phyloP scores from a whole-genome alignment of 2,329 filamentous ascomycete genomes.

The Penicillium psychrosexuale region DNA sequence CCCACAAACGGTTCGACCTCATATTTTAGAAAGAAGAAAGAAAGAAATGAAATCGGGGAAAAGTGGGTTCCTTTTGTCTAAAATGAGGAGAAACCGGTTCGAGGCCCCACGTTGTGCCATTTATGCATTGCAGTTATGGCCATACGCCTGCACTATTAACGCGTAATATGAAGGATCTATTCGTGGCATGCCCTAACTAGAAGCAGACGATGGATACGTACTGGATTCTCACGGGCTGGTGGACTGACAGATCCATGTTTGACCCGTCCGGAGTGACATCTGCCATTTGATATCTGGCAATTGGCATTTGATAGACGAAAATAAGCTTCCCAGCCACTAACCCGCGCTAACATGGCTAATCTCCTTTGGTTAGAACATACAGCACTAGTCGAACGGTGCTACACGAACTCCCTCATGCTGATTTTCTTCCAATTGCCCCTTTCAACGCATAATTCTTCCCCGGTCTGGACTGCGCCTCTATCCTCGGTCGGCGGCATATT shows the following conservation, averaged over 20 bases:
- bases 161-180: not conserved
- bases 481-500: too few relatives aligned
- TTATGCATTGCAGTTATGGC: conserved; percentile 20
- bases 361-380: too few relatives aligned
- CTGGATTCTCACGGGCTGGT: too few relatives aligned
- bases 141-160: not conserved
- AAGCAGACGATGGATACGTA: too few relatives aligned
- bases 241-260: too few relatives aligned
- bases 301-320: not conserved
- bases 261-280: not conserved
- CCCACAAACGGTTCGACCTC: conserved; percentile 13
- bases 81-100: conserved; percentile 4
- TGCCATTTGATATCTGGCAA: not conserved
- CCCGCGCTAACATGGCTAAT: too few relatives aligned
- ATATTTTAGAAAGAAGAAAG: conserved; percentile 7
- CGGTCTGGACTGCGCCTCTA: too few relatives aligned
- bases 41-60: not conserved
- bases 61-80: not conserved
- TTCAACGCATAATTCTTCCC: too few relatives aligned
- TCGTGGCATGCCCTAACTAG: not conserved
- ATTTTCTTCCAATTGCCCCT: too few relatives aligned
- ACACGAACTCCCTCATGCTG: too few relatives aligned
- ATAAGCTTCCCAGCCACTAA: not conserved
- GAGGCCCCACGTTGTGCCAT: not conserved
- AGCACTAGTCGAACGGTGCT: too few relatives aligned